Evolutionary conservation across 805 yeast genomes (phyloP).

Genomic region (Priceomyces carsonii): DNA sequence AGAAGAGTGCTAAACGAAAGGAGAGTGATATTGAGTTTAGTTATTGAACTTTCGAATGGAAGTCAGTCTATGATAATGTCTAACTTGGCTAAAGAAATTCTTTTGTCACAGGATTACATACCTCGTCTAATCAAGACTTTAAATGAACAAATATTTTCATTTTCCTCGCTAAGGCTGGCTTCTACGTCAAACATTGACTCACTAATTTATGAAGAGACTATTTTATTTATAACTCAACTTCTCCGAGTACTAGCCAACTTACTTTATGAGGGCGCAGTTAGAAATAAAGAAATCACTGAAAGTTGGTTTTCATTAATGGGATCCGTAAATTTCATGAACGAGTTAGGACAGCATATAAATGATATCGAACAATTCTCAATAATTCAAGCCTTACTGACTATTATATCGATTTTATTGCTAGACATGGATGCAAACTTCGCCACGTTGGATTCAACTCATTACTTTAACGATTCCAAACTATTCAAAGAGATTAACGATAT

Average conservation of each 20-base stretch:
- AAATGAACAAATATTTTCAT: slow-evolving; percentile 9
- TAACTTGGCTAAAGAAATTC: slow-evolving; percentile 41
- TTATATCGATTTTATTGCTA: slow-evolving; percentile 52
- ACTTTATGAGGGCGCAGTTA: slow-evolving; percentile 36
- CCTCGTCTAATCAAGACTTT: slow-evolving; percentile 19
- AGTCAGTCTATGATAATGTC: slow-evolving; percentile 30
- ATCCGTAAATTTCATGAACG: slow-evolving; percentile 23
- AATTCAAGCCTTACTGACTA: slow-evolving; percentile 48
- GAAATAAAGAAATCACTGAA: slow-evolving; percentile 31
- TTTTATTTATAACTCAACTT: slow-evolving; percentile 32
- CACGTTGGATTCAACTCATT: slow-evolving; percentile 26
- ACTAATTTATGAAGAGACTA: slow-evolving; percentile 28
- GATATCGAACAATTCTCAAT: slow-evolving; percentile 27
- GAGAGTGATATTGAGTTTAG: slow-evolving; percentile 45
- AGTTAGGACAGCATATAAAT: slow-evolving; percentile 25
- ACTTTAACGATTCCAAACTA: slow-evolving; percentile 29
- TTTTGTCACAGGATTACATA: slow-evolving; percentile 31
- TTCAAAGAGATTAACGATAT: slow-evolving; percentile 43
- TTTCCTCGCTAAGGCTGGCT: slow-evolving; percentile 12
- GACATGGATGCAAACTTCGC: slow-evolving; percentile 56
- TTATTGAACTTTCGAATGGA: slow-evolving; percentile 40
- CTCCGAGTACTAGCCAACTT: slow-evolving; percentile 41
- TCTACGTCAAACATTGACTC: slow-evolving; percentile 18
- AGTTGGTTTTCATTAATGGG: slow-evolving; percentile 61
- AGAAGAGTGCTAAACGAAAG: slow-evolving; percentile 52